These are phyloP conservation scores for Nannizziopsis barbatae DNA, from an alignment of 2,329 filamentous ascomycete genomes.

Conservation along the genomic window DNA sequence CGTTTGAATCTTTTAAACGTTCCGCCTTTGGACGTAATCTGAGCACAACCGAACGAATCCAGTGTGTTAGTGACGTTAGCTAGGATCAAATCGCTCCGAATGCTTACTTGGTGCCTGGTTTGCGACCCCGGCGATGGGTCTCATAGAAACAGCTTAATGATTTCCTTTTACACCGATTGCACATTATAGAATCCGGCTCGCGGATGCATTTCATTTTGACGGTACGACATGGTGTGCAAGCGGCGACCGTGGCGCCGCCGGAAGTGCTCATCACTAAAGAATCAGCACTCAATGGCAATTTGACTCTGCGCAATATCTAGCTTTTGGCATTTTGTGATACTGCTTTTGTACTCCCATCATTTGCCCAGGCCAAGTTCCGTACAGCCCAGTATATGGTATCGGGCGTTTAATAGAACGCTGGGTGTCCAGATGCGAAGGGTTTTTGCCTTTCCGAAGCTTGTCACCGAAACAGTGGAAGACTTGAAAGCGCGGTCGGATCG, in stretches of 20 bases:
- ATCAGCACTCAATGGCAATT: not conserved
- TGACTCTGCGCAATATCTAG: too few species aligned
- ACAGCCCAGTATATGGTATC: too few species aligned
- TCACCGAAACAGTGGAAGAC: not conserved
- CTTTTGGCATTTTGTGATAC: too few species aligned
- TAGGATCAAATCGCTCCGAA: not conserved
- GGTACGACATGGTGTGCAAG: conserved; percentile 31
- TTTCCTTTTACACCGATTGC: conserved; percentile 31
- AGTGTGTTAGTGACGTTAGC: not conserved
- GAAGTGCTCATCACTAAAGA: conserved; percentile 2
- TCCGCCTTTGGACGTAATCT: conserved; percentile 18
- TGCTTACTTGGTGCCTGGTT: conserved; percentile 27
- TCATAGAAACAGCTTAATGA: conserved; percentile 31
- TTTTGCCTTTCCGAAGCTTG: not conserved
- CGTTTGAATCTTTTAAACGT: conserved; percentile 10
- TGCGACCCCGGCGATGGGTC: conserved; percentile 33
- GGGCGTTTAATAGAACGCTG: too few species aligned
- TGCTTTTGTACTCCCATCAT: too few species aligned
- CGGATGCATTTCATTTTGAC: conserved; percentile 33
- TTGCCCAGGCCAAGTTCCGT: too few species aligned
- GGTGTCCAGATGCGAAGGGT: too few species aligned
- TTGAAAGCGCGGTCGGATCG: not conserved
- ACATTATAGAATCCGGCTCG: conserved; percentile 19
- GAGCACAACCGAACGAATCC: not conserved
- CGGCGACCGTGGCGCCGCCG: conserved; percentile 13